These are phyloP conservation scores for Citrullus amarus DNA, from an alignment of 306 rosid genomes.

Conservation along the genomic window DNA sequence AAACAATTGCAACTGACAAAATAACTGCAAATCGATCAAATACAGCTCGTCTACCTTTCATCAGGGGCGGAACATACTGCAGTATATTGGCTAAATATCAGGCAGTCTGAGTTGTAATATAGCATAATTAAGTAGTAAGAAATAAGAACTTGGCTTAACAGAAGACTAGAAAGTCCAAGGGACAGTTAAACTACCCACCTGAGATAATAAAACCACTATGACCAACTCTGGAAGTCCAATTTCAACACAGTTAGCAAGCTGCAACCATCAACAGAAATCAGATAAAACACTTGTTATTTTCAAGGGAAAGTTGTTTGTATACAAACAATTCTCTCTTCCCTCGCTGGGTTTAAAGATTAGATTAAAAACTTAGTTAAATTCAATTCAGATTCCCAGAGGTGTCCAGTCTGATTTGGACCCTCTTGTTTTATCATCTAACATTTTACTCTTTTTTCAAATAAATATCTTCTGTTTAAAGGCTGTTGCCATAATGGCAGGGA, in stretches of 20 bases:
- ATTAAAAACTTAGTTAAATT: neutral
- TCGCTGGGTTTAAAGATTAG: neutral
- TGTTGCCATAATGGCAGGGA: neutral
- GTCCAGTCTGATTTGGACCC: neutral
- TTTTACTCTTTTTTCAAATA: neutral
- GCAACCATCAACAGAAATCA: conserved; percentile 16
- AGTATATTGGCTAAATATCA: conserved; percentile 20
- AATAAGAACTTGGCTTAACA: neutral
- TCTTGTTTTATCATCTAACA: neutral
- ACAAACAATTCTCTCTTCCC: neutral
- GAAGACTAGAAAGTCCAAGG: conserved; percentile 4
- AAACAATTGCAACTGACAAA: conserved; percentile 44
- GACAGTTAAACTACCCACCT: conserved; percentile 30
- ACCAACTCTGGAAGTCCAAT: conserved; percentile 79
- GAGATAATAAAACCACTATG: conserved; percentile 53
- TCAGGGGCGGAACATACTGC: conserved; percentile 56
- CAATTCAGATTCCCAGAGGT: neutral
- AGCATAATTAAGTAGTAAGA: neutral
- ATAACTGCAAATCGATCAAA: conserved; percentile 48
- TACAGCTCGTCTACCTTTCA: conserved; percentile 27
- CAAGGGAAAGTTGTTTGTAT: neutral
- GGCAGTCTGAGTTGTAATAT: neutral
- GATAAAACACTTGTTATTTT: neutral
- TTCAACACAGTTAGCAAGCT: conserved; percentile 84
- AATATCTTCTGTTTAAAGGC: neutral